Evolutionary conservation across 192 early-diverging fungal species (phyloP).

Genomic region (Linderina pennispora): DNA sequence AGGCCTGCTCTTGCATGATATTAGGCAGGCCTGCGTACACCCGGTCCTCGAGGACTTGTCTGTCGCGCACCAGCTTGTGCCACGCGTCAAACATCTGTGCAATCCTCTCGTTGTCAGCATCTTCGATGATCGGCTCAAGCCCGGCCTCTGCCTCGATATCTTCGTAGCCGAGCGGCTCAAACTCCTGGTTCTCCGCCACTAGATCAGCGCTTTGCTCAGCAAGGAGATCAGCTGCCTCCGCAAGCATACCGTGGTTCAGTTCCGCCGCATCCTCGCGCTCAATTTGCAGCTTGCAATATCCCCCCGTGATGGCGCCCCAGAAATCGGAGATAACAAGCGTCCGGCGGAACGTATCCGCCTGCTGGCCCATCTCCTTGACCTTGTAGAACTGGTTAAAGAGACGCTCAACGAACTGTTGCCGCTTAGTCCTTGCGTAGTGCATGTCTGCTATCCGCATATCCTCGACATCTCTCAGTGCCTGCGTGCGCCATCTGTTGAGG

Average conservation of each 20-base stretch:
- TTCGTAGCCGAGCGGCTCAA: not conserved
- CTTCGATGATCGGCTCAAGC: not conserved
- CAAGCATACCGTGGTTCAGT: not conserved
- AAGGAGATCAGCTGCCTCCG: not conserved
- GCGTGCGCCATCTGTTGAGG: too few species aligned
- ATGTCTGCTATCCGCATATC: too few species aligned
- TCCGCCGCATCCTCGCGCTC: not conserved
- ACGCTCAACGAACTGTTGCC: too few species aligned
- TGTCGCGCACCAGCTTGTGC: constrained; percentile 7
- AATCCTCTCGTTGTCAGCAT: constrained; percentile 1
- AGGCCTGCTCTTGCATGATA: not conserved
- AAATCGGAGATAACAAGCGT: too few species aligned
- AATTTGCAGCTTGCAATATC: not conserved
- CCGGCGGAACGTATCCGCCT: too few species aligned
- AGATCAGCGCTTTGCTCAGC: too few species aligned
- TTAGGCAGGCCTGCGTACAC: constrained; percentile 2
- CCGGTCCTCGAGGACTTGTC: constrained; percentile 1
- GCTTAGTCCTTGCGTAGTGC: too few species aligned
- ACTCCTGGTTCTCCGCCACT: not conserved
- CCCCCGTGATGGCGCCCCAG: too few species aligned
- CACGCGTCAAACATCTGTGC: constrained; percentile 9
- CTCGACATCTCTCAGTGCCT: too few species aligned
- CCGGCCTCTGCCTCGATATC: too few species aligned
- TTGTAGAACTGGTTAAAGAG: too few species aligned
- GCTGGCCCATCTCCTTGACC: not conserved